phyloP scores from a whole-genome alignment of 2,329 filamentous ascomycete species.

The Arthrinium phaeospermum region DNA sequence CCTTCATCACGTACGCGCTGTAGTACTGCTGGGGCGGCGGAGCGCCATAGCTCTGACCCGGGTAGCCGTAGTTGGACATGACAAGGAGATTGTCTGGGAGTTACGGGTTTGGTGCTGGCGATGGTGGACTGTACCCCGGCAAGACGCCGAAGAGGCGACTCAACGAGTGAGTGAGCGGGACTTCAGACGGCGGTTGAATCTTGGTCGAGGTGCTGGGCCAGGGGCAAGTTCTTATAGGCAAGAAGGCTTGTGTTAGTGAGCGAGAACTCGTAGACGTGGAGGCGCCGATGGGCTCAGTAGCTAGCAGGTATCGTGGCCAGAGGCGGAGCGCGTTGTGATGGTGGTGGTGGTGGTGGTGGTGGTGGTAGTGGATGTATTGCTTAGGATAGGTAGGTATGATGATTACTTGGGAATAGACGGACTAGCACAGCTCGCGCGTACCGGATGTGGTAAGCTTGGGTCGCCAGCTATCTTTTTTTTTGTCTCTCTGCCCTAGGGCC shows the following conservation, averaged over 20 bases:
- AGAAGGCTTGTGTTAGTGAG: background rate
- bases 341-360: background rate
- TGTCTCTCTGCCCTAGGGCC: background rate
- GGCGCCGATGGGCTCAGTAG: background rate
- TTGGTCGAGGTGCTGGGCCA: background rate
- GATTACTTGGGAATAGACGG: background rate
- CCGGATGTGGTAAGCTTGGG: conserved; percentile 13
- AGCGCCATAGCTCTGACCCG: conserved; percentile 39
- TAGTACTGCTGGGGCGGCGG: conserved; percentile 34
- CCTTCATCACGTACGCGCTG: conserved; percentile 30
- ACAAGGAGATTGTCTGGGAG: conserved; percentile 8
- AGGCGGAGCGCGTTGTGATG: conserved; percentile 8
- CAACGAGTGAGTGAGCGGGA: background rate
- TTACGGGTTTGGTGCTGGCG: conserved; percentile 20
- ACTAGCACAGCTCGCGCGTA: conserved; percentile 13
- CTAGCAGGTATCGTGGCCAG: conserved; percentile 10
- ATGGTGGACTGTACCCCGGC: conserved; percentile 17
- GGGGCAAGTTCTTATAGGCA: conserved; percentile 12
- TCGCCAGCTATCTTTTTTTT: background rate
- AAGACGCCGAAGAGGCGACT: conserved; percentile 18
- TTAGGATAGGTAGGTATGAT: background rate
- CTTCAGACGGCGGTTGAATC: background rate
- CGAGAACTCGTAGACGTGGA: background rate
- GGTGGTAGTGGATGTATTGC: conserved; percentile 8
- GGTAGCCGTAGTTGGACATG: conserved; percentile 42